Evolutionary conservation across 2,329 filamentous ascomycete species (phyloP), one percentile per base, ranked within the genome.

Genomic region (Fusarium mundagurra): DNA sequence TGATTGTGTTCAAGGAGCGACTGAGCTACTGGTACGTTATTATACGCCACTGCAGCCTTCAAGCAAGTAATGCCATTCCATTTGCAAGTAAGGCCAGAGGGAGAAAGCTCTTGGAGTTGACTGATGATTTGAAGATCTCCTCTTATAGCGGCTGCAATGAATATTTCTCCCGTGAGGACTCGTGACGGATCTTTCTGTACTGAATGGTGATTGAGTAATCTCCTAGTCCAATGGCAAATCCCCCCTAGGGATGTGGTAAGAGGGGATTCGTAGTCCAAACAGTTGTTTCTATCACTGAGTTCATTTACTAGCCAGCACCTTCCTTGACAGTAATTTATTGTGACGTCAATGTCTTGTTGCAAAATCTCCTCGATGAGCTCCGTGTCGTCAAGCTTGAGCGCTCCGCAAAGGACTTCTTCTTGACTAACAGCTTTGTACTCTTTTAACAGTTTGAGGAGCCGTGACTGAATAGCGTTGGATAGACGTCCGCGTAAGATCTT

Each of bases 241-340:
- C 8, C 22, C 22, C 39, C 13, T 3, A 43, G 3, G 22, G 39
- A 43, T 43, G 39, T 16, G 4, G 13, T 43, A 16, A 43, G 22
- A 43, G 39, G 39, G 14, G 39, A 43, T 43, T 43, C 39, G 16
- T 0, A n/a, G 12, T 3, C 12, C 12, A 41, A n/a, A 41, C 22
- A n/a, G 39, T 8, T n/a, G 39, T 13, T 9, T 41, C 14, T n/a
- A 14, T 41, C 39, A 14, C 22, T 1, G 8, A 43, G 39, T n/a
- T 16, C 39, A 43, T 5, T 4, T 8, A 1, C 12, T 43, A 16
- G 4, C 7, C 22, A 14, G 13, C 16, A 5, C 11, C 6, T 8
- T 1, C 0, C 3, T 43, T 43, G 20, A n/a, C 14, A 0, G 39
- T 43, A 22, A 16, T 0, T 0, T 22, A n/a, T 43, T n/a, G 39